Evolutionary conservation across 2,329 filamentous ascomycete genomes (phyloP).

Genomic region (Penicillium sp.): DNA sequence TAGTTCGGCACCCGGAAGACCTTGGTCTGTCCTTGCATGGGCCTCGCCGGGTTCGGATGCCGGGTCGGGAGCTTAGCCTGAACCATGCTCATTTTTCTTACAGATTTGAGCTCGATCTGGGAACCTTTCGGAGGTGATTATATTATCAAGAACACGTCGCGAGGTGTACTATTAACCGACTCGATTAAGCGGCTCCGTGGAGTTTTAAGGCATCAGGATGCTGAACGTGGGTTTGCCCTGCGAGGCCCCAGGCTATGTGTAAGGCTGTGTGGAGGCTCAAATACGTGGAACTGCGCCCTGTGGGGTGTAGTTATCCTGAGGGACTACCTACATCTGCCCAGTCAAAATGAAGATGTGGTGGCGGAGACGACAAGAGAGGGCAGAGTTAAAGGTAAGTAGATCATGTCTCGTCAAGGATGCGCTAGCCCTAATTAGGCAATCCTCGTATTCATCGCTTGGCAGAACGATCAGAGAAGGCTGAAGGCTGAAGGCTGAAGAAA

Average conservation of each 20-base stretch:
- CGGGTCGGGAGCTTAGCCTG: neutral
- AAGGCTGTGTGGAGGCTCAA: conserved; percentile 1
- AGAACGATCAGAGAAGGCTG: neutral
- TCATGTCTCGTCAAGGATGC: neutral
- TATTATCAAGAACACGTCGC: neutral
- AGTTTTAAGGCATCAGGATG: neutral
- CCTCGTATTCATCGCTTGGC: conserved; percentile 22
- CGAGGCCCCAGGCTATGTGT: neutral
- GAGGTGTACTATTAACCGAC: neutral
- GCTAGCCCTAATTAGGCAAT: conserved; percentile 21
- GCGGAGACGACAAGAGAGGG: neutral
- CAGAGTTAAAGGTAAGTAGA: neutral
- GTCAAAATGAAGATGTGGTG: neutral
- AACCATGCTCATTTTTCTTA: neutral
- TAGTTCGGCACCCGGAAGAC: conserved; percentile 27
- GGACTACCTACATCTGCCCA: neutral
- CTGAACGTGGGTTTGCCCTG: neutral
- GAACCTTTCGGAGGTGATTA: neutral
- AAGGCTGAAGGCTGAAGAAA: too few relatives aligned
- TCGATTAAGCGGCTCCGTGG: neutral
- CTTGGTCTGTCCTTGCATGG: conserved; percentile 25
- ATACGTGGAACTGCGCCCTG: neutral
- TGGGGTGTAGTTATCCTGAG: neutral
- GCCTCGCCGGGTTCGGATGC: conserved; percentile 2
- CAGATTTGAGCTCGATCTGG: neutral